Conservation (phyloP, 1,284 basidiomycete species). For the Leccinum insolens region DNA sequence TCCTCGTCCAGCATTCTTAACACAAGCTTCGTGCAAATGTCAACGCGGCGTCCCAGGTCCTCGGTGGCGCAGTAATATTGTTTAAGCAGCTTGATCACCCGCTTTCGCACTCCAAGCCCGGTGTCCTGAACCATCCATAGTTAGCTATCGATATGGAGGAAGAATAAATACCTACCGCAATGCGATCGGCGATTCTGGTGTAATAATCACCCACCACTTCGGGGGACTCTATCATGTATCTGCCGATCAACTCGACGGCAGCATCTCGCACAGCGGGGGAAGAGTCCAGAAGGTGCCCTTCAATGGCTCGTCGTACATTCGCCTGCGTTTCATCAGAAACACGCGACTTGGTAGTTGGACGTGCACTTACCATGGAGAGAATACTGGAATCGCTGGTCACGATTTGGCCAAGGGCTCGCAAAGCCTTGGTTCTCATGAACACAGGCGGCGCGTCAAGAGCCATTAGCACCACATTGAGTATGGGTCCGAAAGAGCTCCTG, state of each 20-base stretch:
- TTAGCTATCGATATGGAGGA: not conserved
- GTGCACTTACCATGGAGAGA: conserved; percentile 63
- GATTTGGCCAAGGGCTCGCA: conserved; percentile 84
- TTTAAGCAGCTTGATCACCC: conserved; percentile 92
- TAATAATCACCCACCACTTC: conserved; percentile 87
- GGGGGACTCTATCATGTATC: conserved; percentile 89
- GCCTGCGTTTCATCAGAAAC: conserved; percentile 43
- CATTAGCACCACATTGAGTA: conserved; percentile 74
- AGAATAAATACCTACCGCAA: conserved; percentile 62
- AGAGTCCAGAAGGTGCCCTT: conserved; percentile 85
- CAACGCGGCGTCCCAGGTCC: conserved; percentile 64
- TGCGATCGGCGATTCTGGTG: conserved; percentile 81
- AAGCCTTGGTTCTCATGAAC: conserved; percentile 88
- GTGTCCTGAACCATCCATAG: conserved; percentile 65
- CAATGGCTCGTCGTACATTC: conserved; percentile 81
- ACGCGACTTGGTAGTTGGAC: not conserved
- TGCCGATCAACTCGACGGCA: conserved; percentile 93
- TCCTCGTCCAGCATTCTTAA: conserved; percentile 59
- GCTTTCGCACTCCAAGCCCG: conserved; percentile 89
- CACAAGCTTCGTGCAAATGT: conserved; percentile 85
- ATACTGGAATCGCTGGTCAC: conserved; percentile 87
- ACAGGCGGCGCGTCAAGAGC: conserved; percentile 83
- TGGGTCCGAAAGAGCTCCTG: conserved; percentile 77
- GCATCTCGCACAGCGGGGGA: conserved; percentile 95
- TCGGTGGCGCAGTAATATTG: conserved; percentile 74